phyloP scores from a whole-genome alignment of 495 filamentous ascomycete species.

The Extremus antarcticus region DNA sequence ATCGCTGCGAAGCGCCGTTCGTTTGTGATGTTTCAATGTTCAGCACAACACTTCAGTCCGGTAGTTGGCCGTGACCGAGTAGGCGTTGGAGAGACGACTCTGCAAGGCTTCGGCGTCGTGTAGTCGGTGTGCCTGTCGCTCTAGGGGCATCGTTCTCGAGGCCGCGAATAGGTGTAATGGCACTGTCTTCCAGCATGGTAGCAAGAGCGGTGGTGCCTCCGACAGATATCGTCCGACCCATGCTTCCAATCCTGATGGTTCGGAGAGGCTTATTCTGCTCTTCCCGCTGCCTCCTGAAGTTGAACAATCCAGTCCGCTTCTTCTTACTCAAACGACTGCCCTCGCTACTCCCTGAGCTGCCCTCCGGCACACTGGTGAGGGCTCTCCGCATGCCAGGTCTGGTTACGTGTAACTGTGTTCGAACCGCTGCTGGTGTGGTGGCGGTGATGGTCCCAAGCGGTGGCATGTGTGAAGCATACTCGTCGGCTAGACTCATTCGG shows the following conservation, averaged over 20 bases:
- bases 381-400: constrained; percentile 17
- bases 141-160: background rate
- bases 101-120: background rate
- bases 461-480: constrained; percentile 53
- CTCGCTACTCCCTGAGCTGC: constrained; percentile 27
- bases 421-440: background rate
- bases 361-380: constrained; percentile 29
- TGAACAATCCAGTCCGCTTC: constrained; percentile 2
- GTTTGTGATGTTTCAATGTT: too few relatives aligned
- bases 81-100: background rate
- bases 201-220: constrained; percentile 9
- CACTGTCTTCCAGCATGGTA: background rate
- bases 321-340: constrained; percentile 11
- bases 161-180: background rate
- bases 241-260: constrained; percentile 13
- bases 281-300: background rate
- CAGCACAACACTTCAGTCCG: too few relatives aligned
- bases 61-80: too few relatives aligned
- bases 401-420: background rate
- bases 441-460: constrained; percentile 45
- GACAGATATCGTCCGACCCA: constrained; percentile 12
- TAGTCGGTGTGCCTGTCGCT: background rate
- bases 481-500: constrained; percentile 50
- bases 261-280: background rate
- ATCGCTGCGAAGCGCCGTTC: too few relatives aligned